Evolutionary conservation across 352 stramenopile species (phyloP).

Genomic region (Pythium monospermum): DNA sequence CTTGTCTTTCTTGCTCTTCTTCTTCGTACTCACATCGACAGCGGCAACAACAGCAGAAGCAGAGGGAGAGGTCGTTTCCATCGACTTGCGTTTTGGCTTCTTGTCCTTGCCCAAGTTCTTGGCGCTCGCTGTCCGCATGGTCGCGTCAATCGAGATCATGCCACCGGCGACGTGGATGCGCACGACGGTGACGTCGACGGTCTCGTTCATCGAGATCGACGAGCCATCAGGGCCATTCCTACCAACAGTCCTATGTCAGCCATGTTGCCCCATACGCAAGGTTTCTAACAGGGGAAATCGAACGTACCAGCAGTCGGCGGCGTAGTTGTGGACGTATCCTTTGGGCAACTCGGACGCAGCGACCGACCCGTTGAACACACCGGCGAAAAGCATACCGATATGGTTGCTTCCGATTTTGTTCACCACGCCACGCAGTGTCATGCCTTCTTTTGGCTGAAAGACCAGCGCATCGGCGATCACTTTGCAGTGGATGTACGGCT

Average conservation of each 20-base stretch:
- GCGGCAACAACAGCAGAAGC: background rate
- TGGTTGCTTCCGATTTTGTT: conserved; percentile 88
- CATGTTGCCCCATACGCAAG: background rate
- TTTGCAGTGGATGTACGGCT: conserved; percentile 81
- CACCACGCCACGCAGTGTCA: conserved; percentile 53
- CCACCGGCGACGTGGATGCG: conserved; percentile 66
- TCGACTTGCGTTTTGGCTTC: conserved; percentile 16
- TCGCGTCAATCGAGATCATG: conserved; percentile 78
- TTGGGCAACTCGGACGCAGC: conserved; percentile 64
- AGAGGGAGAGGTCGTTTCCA: background rate
- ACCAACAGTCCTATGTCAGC: conserved; percentile 3
- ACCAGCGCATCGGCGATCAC: conserved; percentile 65
- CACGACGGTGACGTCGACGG: conserved; percentile 64
- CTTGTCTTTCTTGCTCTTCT: conserved; percentile 27
- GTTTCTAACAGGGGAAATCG: background rate
- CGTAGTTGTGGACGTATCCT: conserved; percentile 78
- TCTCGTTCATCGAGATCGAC: conserved; percentile 54
- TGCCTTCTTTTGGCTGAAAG: conserved; percentile 62
- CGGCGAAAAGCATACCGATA: conserved; percentile 76
- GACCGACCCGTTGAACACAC: conserved; percentile 82
- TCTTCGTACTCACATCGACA: conserved; percentile 14
- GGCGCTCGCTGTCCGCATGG: conserved; percentile 40
- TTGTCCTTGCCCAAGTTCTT: conserved; percentile 21
- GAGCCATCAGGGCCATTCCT: conserved; percentile 52
- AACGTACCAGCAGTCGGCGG: conserved; percentile 66